Conservation (phyloP, 2,329 filamentous ascomycete species). For the Ascochyta clinopodiicola region DNA sequence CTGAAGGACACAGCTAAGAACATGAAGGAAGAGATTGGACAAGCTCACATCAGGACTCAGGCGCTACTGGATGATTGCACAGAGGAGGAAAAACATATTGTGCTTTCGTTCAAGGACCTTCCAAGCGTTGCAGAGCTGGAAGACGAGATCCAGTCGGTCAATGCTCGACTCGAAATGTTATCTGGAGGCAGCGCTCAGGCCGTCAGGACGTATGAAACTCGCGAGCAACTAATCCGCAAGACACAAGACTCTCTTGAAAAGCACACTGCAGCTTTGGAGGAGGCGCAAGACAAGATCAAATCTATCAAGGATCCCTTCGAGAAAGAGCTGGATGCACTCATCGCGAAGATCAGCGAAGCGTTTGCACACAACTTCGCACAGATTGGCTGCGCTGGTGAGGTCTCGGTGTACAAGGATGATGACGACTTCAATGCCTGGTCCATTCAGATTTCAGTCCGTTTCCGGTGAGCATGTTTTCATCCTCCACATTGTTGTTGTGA, state of each 20-base stretch:
- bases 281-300: constrained; percentile 65
- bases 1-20: constrained; percentile 22
- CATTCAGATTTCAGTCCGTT: constrained; percentile 92
- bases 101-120: constrained; percentile 27
- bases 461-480: constrained; percentile 67
- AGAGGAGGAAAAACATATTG: constrained; percentile 33
- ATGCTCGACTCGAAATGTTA: constrained; percentile 78
- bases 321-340: constrained; percentile 77
- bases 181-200: constrained; percentile 78
- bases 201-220: constrained; percentile 70
- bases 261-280: constrained; percentile 62
- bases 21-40: constrained; percentile 19
- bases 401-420: constrained; percentile 83
- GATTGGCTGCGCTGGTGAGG: constrained; percentile 93
- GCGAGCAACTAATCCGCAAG: constrained; percentile 67
- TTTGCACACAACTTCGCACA: constrained; percentile 93
- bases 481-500: constrained; percentile 14
- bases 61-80: constrained; percentile 27
- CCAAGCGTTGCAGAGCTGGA: constrained; percentile 65
- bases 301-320: constrained; percentile 79
- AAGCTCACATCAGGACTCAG: constrained; percentile 26
- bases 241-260: constrained; percentile 66
- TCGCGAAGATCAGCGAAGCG: constrained; percentile 83
- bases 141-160: constrained; percentile 75
- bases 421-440: constrained; percentile 94